Evolutionary conservation across 495 filamentous ascomycete species (phyloP).

Genomic region (Pyrenopolyporus hunteri): DNA sequence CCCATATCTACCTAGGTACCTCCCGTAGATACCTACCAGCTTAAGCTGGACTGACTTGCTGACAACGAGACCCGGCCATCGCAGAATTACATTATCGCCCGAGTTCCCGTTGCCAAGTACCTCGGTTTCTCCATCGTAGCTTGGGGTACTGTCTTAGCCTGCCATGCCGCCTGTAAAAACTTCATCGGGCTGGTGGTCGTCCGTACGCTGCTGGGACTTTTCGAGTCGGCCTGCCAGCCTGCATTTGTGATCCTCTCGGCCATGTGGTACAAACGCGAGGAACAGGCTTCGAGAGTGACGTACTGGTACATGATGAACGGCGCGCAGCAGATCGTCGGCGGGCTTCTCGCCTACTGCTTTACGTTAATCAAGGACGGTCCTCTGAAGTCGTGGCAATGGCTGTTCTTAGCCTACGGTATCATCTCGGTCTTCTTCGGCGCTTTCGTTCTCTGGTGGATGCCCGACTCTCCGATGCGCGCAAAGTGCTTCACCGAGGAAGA

Average conservation of each 20-base stretch:
- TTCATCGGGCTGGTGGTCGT: slow-evolving; percentile 63
- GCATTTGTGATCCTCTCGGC: slow-evolving; percentile 65
- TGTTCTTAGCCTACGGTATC: slow-evolving; percentile 59
- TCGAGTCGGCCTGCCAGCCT: slow-evolving; percentile 71
- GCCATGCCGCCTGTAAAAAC: slow-evolving; percentile 62
- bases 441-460: slow-evolving; percentile 66
- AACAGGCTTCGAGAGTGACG: slow-evolving; percentile 67
- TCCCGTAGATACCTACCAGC: too few relatives aligned
- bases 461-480: slow-evolving; percentile 67
- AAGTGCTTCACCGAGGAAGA: slow-evolving; percentile 62
- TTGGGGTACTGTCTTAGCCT: slow-evolving; percentile 64
- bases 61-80: neutral
- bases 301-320: slow-evolving; percentile 79
- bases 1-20: too few relatives aligned
- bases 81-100: slow-evolving; percentile 58
- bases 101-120: slow-evolving; percentile 61
- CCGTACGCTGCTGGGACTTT: slow-evolving; percentile 69
- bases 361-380: slow-evolving; percentile 54
- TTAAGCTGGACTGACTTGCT: slow-evolving; percentile 5
- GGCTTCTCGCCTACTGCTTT: slow-evolving; percentile 63
- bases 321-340: slow-evolving; percentile 61
- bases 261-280: slow-evolving; percentile 76
- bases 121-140: slow-evolving; percentile 65
- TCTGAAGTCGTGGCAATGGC: slow-evolving; percentile 59
- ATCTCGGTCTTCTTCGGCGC: slow-evolving; percentile 62